phyloP scores from a whole-genome alignment of 768 basidiomycete genomes.

The Rhizopogon vinicolor region DNA sequence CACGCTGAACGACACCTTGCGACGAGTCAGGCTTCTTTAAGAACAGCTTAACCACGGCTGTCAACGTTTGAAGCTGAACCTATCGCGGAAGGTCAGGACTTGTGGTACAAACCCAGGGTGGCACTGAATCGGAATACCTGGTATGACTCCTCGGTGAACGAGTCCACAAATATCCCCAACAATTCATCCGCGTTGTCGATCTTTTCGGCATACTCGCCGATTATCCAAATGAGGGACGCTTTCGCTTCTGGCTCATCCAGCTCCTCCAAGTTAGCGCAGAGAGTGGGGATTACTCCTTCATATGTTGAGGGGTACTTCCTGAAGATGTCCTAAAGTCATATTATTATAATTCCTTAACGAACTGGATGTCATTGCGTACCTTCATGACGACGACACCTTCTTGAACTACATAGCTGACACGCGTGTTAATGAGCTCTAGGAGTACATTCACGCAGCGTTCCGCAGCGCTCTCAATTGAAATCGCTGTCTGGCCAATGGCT shows the following conservation, averaged over 20 bases:
- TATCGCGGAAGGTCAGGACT: conserved; percentile 15
- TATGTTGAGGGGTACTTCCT: conserved; percentile 94
- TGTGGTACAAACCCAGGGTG: neutral
- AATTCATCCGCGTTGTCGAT: conserved; percentile 97
- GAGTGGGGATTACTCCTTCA: conserved; percentile 92
- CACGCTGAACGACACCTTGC: conserved; percentile 49
- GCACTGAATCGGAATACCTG: conserved; percentile 44
- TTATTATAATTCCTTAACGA: neutral
- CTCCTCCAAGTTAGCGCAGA: conserved; percentile 89
- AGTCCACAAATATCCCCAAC: conserved; percentile 83
- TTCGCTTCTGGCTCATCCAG: conserved; percentile 98
- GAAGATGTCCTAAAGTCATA: conserved; percentile 73
- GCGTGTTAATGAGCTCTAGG: conserved; percentile 86
- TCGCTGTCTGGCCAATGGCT: conserved; percentile 93
- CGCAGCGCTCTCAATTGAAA: conserved; percentile 90
- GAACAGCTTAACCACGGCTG: conserved; percentile 96
- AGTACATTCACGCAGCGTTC: conserved; percentile 94
- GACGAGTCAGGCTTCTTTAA: conserved; percentile 92
- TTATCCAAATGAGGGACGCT: conserved; percentile 98
- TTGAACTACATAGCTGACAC: conserved; percentile 96
- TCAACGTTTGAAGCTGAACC: conserved; percentile 80
- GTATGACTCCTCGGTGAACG: conserved; percentile 92
- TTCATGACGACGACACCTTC: conserved; percentile 60
- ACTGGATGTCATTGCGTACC: too few species aligned
- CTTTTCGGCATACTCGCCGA: conserved; percentile 72